Percentiles rank a stretch among this genome's conserved stretches.
Conservation (phyloP, 768 basidiomycete genomes). For the Suillus spraguei region DNA sequence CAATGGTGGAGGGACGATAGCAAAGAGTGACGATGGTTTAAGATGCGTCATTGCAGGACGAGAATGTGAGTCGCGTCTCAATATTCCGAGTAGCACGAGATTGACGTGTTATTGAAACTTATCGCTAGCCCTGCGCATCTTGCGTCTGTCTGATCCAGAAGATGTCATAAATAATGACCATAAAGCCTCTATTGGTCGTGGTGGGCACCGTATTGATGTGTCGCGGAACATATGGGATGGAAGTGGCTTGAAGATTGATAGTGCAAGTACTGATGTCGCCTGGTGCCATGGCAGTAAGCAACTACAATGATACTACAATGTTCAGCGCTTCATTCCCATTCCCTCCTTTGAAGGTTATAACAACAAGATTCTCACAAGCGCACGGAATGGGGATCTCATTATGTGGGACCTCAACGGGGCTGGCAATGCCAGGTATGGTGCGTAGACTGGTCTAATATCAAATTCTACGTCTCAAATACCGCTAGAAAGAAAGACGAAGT, state of each 20-base stretch:
- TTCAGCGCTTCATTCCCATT: conserved; percentile 8
- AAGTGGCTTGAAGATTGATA: conserved; percentile 77
- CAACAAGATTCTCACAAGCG: conserved; percentile 80
- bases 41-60: conserved; percentile 77
- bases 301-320: not conserved
- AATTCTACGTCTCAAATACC: conserved; percentile 16
- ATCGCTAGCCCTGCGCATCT: conserved; percentile 57
- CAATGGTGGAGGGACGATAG: conserved; percentile 65
- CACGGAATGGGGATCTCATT: conserved; percentile 79
- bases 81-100: conserved; percentile 15
- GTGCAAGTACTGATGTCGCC: conserved; percentile 77
- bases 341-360: conserved; percentile 51
- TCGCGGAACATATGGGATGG: conserved; percentile 80
- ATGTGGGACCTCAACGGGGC: conserved; percentile 80
- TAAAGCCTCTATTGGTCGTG: conserved; percentile 55
- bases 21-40: conserved; percentile 65
- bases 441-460: conserved; percentile 20
- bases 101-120: conserved; percentile 7
- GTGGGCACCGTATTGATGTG: conserved; percentile 69
- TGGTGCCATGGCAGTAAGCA: conserved; percentile 72
- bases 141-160: conserved; percentile 57
- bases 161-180: conserved; percentile 44
- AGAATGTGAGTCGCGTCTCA: conserved; percentile 55
- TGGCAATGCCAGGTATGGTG: conserved; percentile 72
- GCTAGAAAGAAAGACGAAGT: conserved; percentile 66